Base-by-base conservation (phyloP, 2,329 filamentous ascomycete genomes). In the Xylariaceae sp. region DNA sequence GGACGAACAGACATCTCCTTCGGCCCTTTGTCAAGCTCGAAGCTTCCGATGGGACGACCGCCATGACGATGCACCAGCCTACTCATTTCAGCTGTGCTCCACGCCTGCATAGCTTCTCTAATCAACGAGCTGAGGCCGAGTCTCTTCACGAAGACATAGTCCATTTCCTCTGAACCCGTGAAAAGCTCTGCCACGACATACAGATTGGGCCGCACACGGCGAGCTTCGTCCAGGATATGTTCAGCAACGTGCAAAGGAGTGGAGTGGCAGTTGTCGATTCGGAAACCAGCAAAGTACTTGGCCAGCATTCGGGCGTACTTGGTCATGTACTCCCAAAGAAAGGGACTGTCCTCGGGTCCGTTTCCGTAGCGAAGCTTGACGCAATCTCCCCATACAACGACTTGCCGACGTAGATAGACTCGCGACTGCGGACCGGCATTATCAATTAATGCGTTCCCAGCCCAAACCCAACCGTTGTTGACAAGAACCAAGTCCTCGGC, bases 381-480 rank as follows among this genome's bases (percentile, higher is more conserved):
- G 72, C 95, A 99, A 72, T 99, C 94, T 11, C 93, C 92, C 94
- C 94, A 99, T 35, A 97, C 89, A 66, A 99, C 97, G 62, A 99
- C 91, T 74, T 99, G 92, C 66, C 94, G 85, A 55, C 91, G 85
- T n/a, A 99, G 82, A 70, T 99, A 99, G n/a, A 93, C 92, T 58
- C 88, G 87, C 7, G 93, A 96, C 51, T 89, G 80, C 0, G 92
- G 88, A 0, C 95, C 95, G 35, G 94, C 94, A 70, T 97, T 94
- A 76, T 99, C 94, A 49, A 90, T 82, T 74, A 97, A 83, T 1
- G 94, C 93, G 75, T 97, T 95, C 4, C 93, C 93, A 60, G 90
- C 93, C 94, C 94, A 99, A 7, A 99, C 92, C 94, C 94, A 99
- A 49, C 94, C 94, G 71, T 99, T 99, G 75, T 97, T 97, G 47